Conservation (phyloP, 495 filamentous ascomycete species). For the Penicillium soppii region DNA sequence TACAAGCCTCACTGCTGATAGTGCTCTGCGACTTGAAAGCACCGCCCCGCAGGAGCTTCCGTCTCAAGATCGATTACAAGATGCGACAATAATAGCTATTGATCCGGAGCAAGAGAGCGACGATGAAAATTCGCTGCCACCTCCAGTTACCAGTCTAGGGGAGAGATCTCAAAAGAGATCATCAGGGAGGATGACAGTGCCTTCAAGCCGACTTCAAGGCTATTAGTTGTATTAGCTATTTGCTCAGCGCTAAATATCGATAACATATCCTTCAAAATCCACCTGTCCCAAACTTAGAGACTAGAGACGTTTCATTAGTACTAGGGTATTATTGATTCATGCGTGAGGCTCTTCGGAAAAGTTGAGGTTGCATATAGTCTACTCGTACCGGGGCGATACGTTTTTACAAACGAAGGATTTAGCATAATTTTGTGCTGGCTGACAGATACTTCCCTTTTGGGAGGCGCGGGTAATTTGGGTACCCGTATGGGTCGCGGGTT, state of each 20-base stretch:
- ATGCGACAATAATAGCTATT: not conserved
- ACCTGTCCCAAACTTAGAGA: not conserved
- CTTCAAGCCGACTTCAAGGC: not conserved
- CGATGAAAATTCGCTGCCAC: not conserved
- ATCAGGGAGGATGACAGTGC: not conserved
- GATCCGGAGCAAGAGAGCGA: not conserved
- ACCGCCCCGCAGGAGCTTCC: no score
- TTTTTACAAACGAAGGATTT: slow-evolving; percentile 1
- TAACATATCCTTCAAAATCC: not conserved
- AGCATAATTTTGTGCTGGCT: not conserved
- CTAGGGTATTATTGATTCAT: no score
- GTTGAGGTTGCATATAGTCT: no score
- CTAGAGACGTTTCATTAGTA: not conserved
- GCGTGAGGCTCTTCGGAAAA: no score
- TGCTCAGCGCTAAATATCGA: no score
- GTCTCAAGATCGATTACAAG: no score
- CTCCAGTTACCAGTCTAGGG: not conserved
- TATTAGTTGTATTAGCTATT: not conserved
- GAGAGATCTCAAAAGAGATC: slow-evolving; percentile 3
- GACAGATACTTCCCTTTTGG: not conserved
- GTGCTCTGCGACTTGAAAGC: no score
- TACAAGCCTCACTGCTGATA: no score
- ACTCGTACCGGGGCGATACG: no score
- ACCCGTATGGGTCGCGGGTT: slow-evolving; percentile 6
- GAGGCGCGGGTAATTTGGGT: not conserved